A percentile compares a stretch with the other conserved stretches of the same genome.
These are phyloP conservation scores for Solanum commersonii DNA, from an alignment of 257 asterid species.

Conservation along the genomic window DNA sequence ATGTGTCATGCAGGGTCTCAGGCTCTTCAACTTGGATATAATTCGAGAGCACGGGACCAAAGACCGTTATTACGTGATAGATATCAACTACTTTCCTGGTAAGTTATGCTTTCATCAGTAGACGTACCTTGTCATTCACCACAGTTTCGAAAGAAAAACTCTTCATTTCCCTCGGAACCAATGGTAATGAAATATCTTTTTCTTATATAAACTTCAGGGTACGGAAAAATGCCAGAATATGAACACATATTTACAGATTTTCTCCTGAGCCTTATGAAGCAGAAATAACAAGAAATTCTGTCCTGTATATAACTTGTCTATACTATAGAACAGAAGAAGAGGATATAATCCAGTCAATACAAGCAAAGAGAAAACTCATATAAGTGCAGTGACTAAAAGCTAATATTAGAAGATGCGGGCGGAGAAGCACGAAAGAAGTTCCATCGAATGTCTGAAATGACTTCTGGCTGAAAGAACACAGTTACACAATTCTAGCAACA, in stretches of 20 bases:
- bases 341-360: neutral
- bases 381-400: neutral
- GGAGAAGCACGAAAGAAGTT: neutral
- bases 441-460: neutral
- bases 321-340: neutral
- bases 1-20: constrained; percentile 55
- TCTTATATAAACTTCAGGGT: constrained; percentile 37
- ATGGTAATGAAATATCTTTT: neutral
- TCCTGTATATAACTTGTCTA: neutral
- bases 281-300: constrained; percentile 20
- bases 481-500: neutral
- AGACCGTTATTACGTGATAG: constrained; percentile 75
- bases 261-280: constrained; percentile 49
- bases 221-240: constrained; percentile 82
- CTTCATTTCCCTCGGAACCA: neutral
- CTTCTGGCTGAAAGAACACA: neutral
- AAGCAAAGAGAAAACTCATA: neutral
- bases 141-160: neutral
- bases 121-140: neutral
- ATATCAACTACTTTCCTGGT: constrained; percentile 96
- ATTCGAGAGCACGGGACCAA: constrained; percentile 78
- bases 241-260: constrained; percentile 88
- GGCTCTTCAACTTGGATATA: constrained; percentile 82
- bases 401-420: neutral
- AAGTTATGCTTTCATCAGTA: neutral